Conservation (phyloP, 2,329 filamentous ascomycete genomes). For the Botryotinia calthae region DNA sequence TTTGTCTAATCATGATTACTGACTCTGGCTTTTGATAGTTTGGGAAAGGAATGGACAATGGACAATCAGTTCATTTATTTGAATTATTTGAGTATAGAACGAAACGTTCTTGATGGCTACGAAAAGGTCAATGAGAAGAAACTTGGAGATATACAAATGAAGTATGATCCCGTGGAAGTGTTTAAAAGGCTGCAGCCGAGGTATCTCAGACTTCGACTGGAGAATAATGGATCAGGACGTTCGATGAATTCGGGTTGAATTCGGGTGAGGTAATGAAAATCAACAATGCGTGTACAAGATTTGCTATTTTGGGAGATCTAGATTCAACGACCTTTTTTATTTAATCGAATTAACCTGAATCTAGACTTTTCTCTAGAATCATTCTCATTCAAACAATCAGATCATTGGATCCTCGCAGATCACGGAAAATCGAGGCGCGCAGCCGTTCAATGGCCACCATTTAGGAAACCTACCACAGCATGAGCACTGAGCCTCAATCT, state of each 20-base stretch:
- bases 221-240: not conserved
- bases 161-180: not conserved
- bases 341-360: not conserved
- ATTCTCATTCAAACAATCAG: not conserved
- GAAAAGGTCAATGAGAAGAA: not conserved
- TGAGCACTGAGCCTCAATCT: not conserved
- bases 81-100: not conserved
- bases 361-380: not conserved
- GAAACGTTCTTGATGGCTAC: not conserved
- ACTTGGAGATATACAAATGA: not conserved
- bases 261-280: too few relatives aligned
- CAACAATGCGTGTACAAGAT: not conserved
- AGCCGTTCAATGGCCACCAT: not conserved
- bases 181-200: not conserved
- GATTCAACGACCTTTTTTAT: not conserved
- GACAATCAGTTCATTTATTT: not conserved
- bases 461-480: not conserved
- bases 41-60: not conserved
- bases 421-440: not conserved
- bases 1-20: not conserved
- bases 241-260: not conserved
- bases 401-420: not conserved
- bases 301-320: conserved; percentile 1
- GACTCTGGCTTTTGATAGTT: not conserved
- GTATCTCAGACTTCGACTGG: not conserved